Evolutionary conservation across 2,329 filamentous ascomycete genomes (phyloP), one percentile per base, ranked within the genome.

Genomic region (Colletotrichum brevisporum): DNA sequence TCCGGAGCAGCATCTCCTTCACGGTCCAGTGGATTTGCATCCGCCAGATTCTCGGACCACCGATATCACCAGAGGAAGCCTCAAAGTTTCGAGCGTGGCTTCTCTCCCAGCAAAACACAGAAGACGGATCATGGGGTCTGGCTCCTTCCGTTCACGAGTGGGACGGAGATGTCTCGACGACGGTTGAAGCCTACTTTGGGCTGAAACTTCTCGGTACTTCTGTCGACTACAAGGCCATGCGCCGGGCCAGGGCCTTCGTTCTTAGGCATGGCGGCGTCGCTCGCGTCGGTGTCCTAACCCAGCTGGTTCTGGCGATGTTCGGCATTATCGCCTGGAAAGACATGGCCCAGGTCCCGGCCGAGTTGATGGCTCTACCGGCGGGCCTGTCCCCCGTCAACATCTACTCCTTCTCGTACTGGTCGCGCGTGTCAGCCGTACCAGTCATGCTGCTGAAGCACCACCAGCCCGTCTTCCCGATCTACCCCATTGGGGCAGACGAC

Each of bases 391-490:
- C 62, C 3, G 47, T 58, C 54, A 58, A 64, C 36, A 58, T 64
- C 10, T 64, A 64, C 54, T 58, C 62, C 9, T 64, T 64, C 15
- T 58, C 62, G 1, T 58, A 64, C 62, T 64, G 62, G 62, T 64
- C 62, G 5, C 62, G 62, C 1, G 62, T 64, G 6, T 58, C 62
- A 8, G 62, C 62, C 1, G 62, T 64, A 1, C 53, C 62, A 2
- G 54, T 64, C 3, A 64, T 64, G 62, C 10, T 64, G 24, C 31
- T 64, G 24, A 58, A 58, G 12, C 62, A 64, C 12, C 62, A 64
- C 26, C 62, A 64, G 13, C 62, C 54, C 2, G 21, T 58, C 1
- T 64, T 64, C 4, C 43, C 45, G 6, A 10, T 64, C 5, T 31
- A 43, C 13, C 53, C 54, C 10, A 16, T 63, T 13, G 61, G 61